Base-by-base conservation (phyloP, 1,284 basidiomycete genomes). In the Pseudozyma thailandica region DNA sequence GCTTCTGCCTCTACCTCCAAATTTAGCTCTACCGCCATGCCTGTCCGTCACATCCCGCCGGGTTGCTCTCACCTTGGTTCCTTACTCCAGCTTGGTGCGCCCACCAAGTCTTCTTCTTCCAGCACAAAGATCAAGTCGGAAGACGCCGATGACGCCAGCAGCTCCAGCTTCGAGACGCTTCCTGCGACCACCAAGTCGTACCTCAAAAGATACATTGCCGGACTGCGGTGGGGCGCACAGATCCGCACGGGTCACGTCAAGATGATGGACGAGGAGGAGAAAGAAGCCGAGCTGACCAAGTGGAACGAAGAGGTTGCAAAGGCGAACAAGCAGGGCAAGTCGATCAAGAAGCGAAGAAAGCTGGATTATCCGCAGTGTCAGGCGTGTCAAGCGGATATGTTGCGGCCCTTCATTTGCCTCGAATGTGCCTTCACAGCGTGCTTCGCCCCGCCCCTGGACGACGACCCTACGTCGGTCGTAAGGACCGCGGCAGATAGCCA, bases 361-460 rank as follows among this genome's bases (percentile, higher is more conserved):
- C 77, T 82, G 38, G 72, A 74, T 41, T 76, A 81, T 54, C 81
- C 81, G 1, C 63, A 61, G 8, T 82, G 81, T 46, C 44, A 57
- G 8, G 44, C 56, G 7, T 82, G 81, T 39, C 47, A 53, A 20
- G 46, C 69, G 15, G 69, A 79, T 23, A 57, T 81, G 43, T 66
- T 78, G 25, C 65, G 77, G 6, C 81, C 81, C 1, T 82, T 76
- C 50, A 56, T 82, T 50, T 82, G 81, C 53, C 51, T 82, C 15
- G 60, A 74, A 26, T 82, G 79, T 56, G 78, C 78, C 7, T 59
- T 52, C 38, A 66, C 70, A 2, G 79, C 58, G 12, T 82, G 81
- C 58, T 78, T 81, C 57, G 72, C 56, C 48, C 42, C 62, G 8
- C 50, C 53, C 2, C 28, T 51, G 15, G 68, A 62, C n/a, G 54